Evolutionary conservation across 495 filamentous ascomycete genomes (phyloP).

Genomic region (Penicillium egyptiacum): DNA sequence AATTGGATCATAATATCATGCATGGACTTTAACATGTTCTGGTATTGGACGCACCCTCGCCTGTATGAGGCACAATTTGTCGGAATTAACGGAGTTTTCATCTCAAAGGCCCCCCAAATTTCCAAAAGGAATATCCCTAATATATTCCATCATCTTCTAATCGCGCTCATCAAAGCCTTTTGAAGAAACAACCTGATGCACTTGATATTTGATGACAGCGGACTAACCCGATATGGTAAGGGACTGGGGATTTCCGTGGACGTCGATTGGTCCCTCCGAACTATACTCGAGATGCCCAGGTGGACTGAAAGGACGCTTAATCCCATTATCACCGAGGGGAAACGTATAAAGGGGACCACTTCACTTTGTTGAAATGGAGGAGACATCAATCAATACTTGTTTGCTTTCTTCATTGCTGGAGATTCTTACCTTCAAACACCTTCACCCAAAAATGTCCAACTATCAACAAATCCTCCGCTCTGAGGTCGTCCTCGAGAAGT

Average conservation of each 20-base stretch:
- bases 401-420: neutral
- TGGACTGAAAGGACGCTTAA: neutral
- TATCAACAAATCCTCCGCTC: conserved; percentile 21
- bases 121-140: neutral
- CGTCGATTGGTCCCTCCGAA: neutral
- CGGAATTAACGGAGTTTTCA: neutral
- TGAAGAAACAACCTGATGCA: neutral
- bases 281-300: neutral
- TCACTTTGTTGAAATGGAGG: neutral
- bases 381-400: neutral
- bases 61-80: neutral
- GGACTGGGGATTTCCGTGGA: neutral
- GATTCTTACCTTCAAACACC: neutral
- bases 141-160: neutral
- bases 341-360: neutral
- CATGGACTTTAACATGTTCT: neutral
- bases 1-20: neutral
- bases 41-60: neutral
- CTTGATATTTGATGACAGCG: conserved; percentile 8
- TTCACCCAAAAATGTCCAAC: conserved; percentile 14
- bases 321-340: neutral
- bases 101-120: neutral
- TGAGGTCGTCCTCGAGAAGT: conserved; percentile 25
- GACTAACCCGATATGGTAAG: conserved; percentile 12
- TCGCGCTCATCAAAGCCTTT: neutral